Conservation (phyloP, 176 grass and related monocot species). For the Triticum monococcum region DNA sequence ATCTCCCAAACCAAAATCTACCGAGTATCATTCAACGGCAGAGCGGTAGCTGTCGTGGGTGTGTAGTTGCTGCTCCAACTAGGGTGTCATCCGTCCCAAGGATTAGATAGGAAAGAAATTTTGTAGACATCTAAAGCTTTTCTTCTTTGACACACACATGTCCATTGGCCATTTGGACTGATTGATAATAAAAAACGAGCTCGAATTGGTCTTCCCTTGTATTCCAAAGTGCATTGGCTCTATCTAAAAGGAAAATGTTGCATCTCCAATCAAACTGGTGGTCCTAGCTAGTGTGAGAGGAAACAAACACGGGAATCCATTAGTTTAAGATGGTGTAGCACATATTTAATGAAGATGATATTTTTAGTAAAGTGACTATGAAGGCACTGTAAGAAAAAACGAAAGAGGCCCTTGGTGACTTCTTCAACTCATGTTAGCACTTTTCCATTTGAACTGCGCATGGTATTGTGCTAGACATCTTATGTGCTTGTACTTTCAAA, state of each 20-base stretch:
- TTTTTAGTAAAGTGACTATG: not conserved
- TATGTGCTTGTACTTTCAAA: too few relatives aligned
- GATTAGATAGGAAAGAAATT: not conserved
- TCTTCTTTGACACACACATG: not conserved
- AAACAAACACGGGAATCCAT: not conserved
- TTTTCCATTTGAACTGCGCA: not conserved
- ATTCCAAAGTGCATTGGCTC: not conserved
- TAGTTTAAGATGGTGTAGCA: not conserved
- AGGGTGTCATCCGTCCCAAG: too few relatives aligned
- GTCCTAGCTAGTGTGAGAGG: not conserved
- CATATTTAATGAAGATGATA: not conserved
- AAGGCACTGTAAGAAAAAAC: not conserved
- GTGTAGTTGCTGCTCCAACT: too few relatives aligned
- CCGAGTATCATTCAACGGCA: too few relatives aligned
- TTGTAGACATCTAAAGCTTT: not conserved
- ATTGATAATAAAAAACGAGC: not conserved
- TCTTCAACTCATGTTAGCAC: not conserved
- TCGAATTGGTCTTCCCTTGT: not conserved
- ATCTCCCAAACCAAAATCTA: too few relatives aligned
- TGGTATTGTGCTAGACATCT: not conserved
- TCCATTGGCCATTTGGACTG: not conserved
- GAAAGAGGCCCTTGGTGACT: not conserved
- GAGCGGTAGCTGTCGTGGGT: too few relatives aligned
- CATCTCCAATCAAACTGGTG: not conserved
- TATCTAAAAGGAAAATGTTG: not conserved